Base-by-base conservation (phyloP, 768 basidiomycete species). In the Cytidiella melzeri region DNA sequence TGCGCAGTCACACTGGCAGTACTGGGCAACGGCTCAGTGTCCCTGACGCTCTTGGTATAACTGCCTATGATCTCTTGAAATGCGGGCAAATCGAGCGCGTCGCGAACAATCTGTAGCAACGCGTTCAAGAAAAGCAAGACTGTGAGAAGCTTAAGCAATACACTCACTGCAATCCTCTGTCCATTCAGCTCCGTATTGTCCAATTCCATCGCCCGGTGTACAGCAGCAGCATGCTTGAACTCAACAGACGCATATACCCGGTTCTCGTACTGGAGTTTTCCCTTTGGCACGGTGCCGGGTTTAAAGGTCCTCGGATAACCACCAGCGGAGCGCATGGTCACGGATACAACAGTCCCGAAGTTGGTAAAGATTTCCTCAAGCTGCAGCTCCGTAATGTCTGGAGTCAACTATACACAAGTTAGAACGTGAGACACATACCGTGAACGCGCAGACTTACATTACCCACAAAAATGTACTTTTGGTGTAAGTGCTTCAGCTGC, bases 231-330 rank as follows among this genome's bases (percentile, higher is more conserved):
- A 15, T 69, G 62, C 0, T 43, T 57, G 53, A 81, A 83, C 18
- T 70, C 62, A 4, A 84, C 54, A 4, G 71, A 70, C 19, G 78
- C 83, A 53, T 83, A 84, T 53, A 71, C 73, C 5, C 41, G 26
- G 13, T 34, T 51, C 45, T 11, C 53, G 25, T 12, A n/a, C 15
- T 13, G 42, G 13, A 19, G 25, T 38, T 19, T 20, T 13, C 9
- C 30, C 15, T 7, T 34, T 7, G 30, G 9, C 9, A 7, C 15
- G 30, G 30, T 34, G 7, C 30, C 30, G 7, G 30, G 30, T 15
- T 15, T 34, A 15, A 34, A 34, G 15, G 9, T 34, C 30, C 30
- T 18, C 24, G 56, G 55, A 19, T 45, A 52, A 13, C 64, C 61
- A 47, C 71, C 69, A 18, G 46, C 47, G 3, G 54, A 43, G 42